A percentile compares a stretch with the other conserved stretches of the same genome.
Conservation (phyloP, 805 yeast genomes). For the Yamadazyma sp. region DNA sequence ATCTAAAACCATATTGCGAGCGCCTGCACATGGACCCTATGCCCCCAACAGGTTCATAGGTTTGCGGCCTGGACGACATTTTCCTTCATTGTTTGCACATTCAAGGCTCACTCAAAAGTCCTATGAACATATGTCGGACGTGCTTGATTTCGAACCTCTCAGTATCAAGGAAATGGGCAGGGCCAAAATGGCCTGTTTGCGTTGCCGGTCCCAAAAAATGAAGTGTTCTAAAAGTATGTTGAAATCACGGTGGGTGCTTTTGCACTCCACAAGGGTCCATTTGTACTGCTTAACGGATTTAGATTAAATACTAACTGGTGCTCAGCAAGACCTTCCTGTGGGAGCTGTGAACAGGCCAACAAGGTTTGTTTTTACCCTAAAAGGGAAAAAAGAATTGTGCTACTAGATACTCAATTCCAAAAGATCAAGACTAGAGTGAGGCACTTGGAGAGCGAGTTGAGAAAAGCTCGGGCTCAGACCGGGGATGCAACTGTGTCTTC, state of each 20-base stretch:
- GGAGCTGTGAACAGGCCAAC: constrained; percentile 8
- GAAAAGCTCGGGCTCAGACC: constrained; percentile 1
- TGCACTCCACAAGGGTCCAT: background rate
- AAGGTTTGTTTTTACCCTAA: constrained; percentile 13
- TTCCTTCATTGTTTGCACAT: too few relatives aligned
- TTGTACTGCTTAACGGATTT: background rate
- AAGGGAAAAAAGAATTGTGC: constrained; percentile 12
- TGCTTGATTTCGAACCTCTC: constrained; percentile 13
- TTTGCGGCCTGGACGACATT: too few relatives aligned
- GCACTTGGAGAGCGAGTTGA: constrained; percentile 9
- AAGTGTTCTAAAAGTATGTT: constrained; percentile 15
- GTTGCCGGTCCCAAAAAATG: constrained; percentile 16
- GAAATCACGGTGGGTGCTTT: background rate
- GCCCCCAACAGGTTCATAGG: too few relatives aligned
- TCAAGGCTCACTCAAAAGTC: too few relatives aligned
- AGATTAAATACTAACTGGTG: constrained; percentile 6
- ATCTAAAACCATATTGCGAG: too few relatives aligned
- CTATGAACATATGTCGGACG: too few relatives aligned
- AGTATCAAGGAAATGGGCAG: constrained; percentile 14
- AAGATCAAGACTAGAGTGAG: constrained; percentile 11
- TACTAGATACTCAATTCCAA: constrained; percentile 14
- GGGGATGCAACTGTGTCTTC: background rate
- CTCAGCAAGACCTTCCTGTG: constrained; percentile 13
- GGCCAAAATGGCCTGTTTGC: constrained; percentile 13
- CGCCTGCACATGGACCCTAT: too few relatives aligned